Evolutionary conservation across 1,284 basidiomycete genomes (phyloP).

Genomic region (Ustilago curta): DNA sequence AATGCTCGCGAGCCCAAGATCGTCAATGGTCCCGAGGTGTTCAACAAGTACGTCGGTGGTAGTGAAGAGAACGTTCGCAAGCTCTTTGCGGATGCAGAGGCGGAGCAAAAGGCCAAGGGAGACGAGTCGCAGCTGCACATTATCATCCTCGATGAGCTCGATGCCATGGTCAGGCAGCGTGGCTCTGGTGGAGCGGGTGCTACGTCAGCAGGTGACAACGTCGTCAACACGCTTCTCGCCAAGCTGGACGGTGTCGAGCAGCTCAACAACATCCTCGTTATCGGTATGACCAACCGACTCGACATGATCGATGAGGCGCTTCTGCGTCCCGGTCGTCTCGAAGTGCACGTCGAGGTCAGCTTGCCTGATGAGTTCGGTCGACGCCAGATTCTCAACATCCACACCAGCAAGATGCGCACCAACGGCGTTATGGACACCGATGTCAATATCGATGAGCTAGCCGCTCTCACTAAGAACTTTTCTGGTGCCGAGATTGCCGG

Average conservation of each 20-base stretch:
- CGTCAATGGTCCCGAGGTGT: slow-evolving; percentile 96
- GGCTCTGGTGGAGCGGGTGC: slow-evolving; percentile 73
- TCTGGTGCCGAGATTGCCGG: slow-evolving; percentile 96
- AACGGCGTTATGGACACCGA: slow-evolving; percentile 91
- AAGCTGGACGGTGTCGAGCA: slow-evolving; percentile 99
- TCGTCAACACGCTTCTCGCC: slow-evolving; percentile 97
- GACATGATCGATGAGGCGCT: slow-evolving; percentile 99
- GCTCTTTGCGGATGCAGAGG: slow-evolving; percentile 96
- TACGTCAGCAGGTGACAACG: slow-evolving; percentile 98
- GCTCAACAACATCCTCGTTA: slow-evolving; percentile 98
- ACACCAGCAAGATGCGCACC: slow-evolving; percentile 91
- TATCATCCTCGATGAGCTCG: slow-evolving; percentile 99
- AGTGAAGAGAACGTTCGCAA: slow-evolving; percentile 99
- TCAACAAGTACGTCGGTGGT: slow-evolving; percentile 97
- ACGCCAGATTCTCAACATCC: slow-evolving; percentile 92
- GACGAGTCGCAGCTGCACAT: slow-evolving; percentile 98
- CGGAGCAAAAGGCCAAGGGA: slow-evolving; percentile 99
- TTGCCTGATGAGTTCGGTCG: slow-evolving; percentile 94
- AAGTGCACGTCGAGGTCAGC: slow-evolving; percentile 99
- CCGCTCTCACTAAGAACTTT: slow-evolving; percentile 92
- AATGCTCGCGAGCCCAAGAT: slow-evolving; percentile 98
- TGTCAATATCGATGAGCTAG: slow-evolving; percentile 87
- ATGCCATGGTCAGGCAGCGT: slow-evolving; percentile 99
- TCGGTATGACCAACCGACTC: slow-evolving; percentile 98
- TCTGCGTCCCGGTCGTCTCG: slow-evolving; percentile 95